Percentiles rank a stretch among this genome's conserved stretches.
phyloP scores from a whole-genome alignment of 257 asterid species.

The Penstemon davidsonii region DNA sequence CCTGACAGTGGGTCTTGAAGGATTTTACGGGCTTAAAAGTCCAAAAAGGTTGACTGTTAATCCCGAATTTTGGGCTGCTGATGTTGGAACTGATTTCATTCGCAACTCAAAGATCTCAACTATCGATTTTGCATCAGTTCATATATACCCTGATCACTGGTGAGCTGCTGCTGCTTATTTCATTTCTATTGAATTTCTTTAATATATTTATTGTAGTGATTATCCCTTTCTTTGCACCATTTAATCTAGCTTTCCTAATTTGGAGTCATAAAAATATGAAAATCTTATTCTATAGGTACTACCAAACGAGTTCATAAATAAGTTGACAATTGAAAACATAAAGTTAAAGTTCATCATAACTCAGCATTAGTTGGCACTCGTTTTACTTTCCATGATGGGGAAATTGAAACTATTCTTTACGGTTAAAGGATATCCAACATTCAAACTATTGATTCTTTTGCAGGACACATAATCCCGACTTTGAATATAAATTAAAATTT shows the following conservation, averaged over 20 bases:
- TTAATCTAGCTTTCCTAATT: neutral
- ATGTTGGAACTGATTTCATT: constrained; percentile 87
- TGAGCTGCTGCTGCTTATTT: constrained; percentile 32
- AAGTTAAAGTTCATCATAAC: too few relatives aligned
- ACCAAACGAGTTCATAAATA: too few relatives aligned
- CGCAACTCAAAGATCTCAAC: constrained; percentile 85
- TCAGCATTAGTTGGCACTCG: too few relatives aligned
- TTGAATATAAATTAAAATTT: constrained; percentile 67
- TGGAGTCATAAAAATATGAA: neutral
- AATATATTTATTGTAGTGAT: neutral
- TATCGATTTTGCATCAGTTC: constrained; percentile 92
- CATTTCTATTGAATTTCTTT: too few relatives aligned
- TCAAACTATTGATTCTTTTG: neutral
- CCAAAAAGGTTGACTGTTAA: constrained; percentile 71
- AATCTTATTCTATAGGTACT: neutral
- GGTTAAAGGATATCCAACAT: too few relatives aligned
- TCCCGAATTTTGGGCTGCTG: constrained; percentile 95
- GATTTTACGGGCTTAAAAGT: constrained; percentile 91
- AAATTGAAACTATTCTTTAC: too few relatives aligned
- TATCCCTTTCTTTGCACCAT: neutral
- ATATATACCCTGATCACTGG: constrained; percentile 98
- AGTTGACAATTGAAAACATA: too few relatives aligned
- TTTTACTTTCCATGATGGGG: too few relatives aligned
- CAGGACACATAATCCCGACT: constrained; percentile 77
- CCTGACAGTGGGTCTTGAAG: constrained; percentile 93